These are phyloP conservation scores for Eucommia ulmoides DNA, from an alignment of 257 asterid genomes.

Conservation along the genomic window DNA sequence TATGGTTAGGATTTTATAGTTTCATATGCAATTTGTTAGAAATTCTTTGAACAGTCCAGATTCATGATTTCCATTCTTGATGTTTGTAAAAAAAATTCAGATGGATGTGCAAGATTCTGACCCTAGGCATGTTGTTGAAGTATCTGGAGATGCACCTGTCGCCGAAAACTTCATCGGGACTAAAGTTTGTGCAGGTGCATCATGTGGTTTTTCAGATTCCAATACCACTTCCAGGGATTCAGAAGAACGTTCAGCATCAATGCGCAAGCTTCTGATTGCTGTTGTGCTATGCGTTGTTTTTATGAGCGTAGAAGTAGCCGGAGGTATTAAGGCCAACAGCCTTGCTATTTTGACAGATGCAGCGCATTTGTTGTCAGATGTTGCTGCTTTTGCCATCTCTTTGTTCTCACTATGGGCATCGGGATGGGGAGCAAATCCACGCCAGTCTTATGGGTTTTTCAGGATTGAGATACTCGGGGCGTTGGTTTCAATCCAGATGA, in stretches of 20 bases:
- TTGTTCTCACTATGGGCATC: slow-evolving; percentile 89
- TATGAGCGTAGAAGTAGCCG: slow-evolving; percentile 73
- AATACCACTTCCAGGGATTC: slow-evolving; percentile 48
- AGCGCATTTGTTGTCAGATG: slow-evolving; percentile 82
- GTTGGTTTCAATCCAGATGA: slow-evolving; percentile 73
- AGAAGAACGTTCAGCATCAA: slow-evolving; percentile 62
- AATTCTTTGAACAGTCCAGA: no score
- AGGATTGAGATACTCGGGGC: slow-evolving; percentile 89
- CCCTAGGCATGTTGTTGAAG: slow-evolving; percentile 42
- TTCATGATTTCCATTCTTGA: not conserved
- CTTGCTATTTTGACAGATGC: slow-evolving; percentile 83
- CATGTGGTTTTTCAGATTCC: slow-evolving; percentile 73
- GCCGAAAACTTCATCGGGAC: slow-evolving; percentile 28
- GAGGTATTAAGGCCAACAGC: slow-evolving; percentile 88
- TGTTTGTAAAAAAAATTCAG: slow-evolving; percentile 22
- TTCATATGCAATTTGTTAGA: no score
- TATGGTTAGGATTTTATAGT: no score
- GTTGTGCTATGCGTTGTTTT: slow-evolving; percentile 57
- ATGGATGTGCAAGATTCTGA: slow-evolving; percentile 44
- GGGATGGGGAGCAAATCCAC: slow-evolving; percentile 94
- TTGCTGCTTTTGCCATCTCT: slow-evolving; percentile 88
- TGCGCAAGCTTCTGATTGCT: slow-evolving; percentile 60
- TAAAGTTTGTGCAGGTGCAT: slow-evolving; percentile 62
- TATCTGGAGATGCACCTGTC: slow-evolving; percentile 22
- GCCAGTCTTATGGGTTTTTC: slow-evolving; percentile 85